Base-by-base conservation (phyloP, 2,329 filamentous ascomycete species). In the Penicillium crustosum region DNA sequence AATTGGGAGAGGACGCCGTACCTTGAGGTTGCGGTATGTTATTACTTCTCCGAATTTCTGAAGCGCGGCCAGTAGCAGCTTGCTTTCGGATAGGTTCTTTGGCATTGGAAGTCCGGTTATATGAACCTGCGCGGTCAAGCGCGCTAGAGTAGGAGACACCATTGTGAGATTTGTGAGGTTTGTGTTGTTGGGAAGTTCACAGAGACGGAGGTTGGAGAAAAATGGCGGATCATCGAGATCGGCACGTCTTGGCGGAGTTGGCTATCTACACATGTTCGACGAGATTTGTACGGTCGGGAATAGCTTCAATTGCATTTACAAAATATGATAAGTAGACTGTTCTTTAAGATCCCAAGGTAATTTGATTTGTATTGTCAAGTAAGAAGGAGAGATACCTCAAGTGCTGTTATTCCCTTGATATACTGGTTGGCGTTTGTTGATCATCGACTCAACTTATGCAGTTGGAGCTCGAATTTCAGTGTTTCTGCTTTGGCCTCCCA, bases 21-120 rank as follows among this genome's bases (percentile, higher is more conserved):
- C 74, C 63, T 70, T 73, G 15, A 73, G 55, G 55, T 74, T 76
- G 33, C 70, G 65, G 61, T 76, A 78, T 25, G 70, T 71, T 10
- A 68, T 63, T 8, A 78, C 74, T 61, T 77, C 75, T 21, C 76
- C 76, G 63, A 74, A 77, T 64, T 74, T 73, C 59, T 77, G 75
- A 19, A 78, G 64, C 7, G 72, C 70, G 41, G 67, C 61, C 21
- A 77, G 68, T 27, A 78, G 61, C 19, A 67, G 64, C 58, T 67
- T 69, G 59, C 72, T 74, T 55, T 77, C 73, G 21, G 63, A 51
- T 7, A 77, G 55, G 33, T 61, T 71, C 25, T 62, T 66, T 15
- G 72, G 68, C 5, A 62, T 47, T 0, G 73, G 73, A 9, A 49
- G 49, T 47, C 70, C 67, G 25, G 58, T 65, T 31, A 77, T 70